Percentiles rank a stretch among this genome's conserved stretches.
These are phyloP conservation scores for Dryadomyces sulphureus DNA, from an alignment of 2,329 filamentous ascomycete species.

Conservation along the genomic window DNA sequence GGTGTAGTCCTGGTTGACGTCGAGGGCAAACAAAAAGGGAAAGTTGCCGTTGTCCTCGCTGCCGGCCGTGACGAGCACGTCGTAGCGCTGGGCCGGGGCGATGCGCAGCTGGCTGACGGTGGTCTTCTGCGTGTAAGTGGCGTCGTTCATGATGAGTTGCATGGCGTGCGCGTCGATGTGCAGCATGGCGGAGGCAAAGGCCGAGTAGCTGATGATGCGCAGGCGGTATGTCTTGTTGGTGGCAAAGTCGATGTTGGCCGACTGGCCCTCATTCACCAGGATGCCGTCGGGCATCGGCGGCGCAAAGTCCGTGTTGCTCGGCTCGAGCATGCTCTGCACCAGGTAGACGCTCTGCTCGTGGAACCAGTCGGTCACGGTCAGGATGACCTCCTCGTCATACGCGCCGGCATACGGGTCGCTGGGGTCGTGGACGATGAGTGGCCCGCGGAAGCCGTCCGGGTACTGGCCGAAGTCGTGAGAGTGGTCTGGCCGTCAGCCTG, in stretches of 20 bases:
- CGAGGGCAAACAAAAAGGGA: slow-evolving; percentile 27
- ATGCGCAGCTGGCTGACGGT: slow-evolving; percentile 24
- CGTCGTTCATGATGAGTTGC: slow-evolving; percentile 29
- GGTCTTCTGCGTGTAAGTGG: slow-evolving; percentile 22
- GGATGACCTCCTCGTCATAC: slow-evolving; percentile 42
- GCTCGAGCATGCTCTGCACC: slow-evolving; percentile 23
- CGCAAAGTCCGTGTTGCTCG: slow-evolving; percentile 22
- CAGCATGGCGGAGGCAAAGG: slow-evolving; percentile 26
- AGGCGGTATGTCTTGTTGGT: slow-evolving; percentile 30
- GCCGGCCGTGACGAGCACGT: slow-evolving; percentile 22
- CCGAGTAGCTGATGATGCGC: slow-evolving; percentile 30
- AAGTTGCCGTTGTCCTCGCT: slow-evolving; percentile 23
- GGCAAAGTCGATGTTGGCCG: slow-evolving; percentile 21
- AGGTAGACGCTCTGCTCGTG: slow-evolving; percentile 23
- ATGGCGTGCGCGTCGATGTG: slow-evolving; percentile 29
- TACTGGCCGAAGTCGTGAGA: slow-evolving; percentile 51
- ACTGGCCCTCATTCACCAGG: slow-evolving; percentile 27
- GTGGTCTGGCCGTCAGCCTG: slow-evolving; percentile 34
- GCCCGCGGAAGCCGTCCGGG: slow-evolving; percentile 49
- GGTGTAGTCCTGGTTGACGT: slow-evolving; percentile 27
- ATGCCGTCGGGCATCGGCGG: slow-evolving; percentile 27
- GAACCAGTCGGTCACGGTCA: slow-evolving; percentile 37
- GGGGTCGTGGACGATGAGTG: slow-evolving; percentile 45
- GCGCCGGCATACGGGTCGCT: slow-evolving; percentile 33
- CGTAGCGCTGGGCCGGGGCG: slow-evolving; percentile 29